A percentile compares a stretch with the other conserved stretches of the same genome.
These are phyloP conservation scores for Trichoderma sp. DNA, from an alignment of 2,329 filamentous ascomycete species.

Conservation along the genomic window DNA sequence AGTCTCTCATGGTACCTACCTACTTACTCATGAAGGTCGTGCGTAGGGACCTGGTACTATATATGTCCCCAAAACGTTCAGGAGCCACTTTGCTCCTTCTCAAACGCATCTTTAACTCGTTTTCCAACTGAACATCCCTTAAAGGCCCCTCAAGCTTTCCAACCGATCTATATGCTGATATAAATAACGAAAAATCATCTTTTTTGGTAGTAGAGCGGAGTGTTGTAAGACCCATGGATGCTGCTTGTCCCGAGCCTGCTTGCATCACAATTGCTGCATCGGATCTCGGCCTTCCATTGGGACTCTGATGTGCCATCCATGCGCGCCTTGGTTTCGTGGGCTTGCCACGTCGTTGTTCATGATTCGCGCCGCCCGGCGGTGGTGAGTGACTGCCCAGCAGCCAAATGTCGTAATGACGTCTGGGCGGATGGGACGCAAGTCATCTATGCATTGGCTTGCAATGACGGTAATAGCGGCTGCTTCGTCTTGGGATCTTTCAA, in stretches of 20 bases:
- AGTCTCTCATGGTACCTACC: too few relatives aligned
- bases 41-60: too few relatives aligned
- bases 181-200: background rate
- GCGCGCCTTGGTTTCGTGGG: background rate
- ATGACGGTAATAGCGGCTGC: constrained; percentile 51
- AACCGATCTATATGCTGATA: background rate
- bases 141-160: background rate
- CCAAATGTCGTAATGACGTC: background rate
- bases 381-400: constrained; percentile 2
- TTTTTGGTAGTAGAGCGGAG: constrained; percentile 13
- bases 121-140: background rate
- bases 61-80: background rate
- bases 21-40: too few relatives aligned
- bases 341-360: background rate
- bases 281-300: background rate
- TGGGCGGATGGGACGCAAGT: background rate
- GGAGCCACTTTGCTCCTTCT: constrained; percentile 10
- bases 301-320: background rate
- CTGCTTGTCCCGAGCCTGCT: background rate
- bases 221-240: background rate
- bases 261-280: too few relatives aligned
- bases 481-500: constrained; percentile 61
- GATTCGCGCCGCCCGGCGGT: background rate
- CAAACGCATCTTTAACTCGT: background rate
- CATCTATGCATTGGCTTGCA: constrained; percentile 33